phyloP scores from a whole-genome alignment of 768 basidiomycete species.

The Pulveroboletus sp. region DNA sequence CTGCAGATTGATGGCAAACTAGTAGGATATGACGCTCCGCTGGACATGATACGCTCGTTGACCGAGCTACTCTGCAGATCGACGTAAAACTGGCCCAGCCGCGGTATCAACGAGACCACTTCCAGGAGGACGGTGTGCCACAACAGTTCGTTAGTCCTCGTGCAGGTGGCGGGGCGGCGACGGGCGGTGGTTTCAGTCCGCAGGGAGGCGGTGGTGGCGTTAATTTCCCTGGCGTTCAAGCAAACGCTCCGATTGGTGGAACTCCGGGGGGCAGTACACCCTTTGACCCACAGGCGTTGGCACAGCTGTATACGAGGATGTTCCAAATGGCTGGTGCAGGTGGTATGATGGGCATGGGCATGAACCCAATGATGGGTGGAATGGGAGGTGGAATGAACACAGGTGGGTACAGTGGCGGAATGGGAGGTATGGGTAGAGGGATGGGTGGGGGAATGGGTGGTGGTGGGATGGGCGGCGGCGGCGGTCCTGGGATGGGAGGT shows the following conservation, averaged over 20 bases:
- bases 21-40: constrained; percentile 44
- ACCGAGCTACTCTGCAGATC: constrained; percentile 49
- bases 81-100: constrained; percentile 97
- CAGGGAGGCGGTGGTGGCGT: constrained; percentile 29
- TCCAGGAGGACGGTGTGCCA: constrained; percentile 41
- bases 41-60: background rate
- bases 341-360: constrained; percentile 41
- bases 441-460: constrained; percentile 40
- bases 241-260: constrained; percentile 22
- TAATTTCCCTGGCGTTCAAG: constrained; percentile 32
- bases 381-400: constrained; percentile 26
- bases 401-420: constrained; percentile 33
- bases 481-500: constrained; percentile 36
- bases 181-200: constrained; percentile 27
- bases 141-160: constrained; percentile 15
- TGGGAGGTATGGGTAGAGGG: constrained; percentile 38
- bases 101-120: constrained; percentile 69
- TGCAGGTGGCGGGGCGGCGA: constrained; percentile 8
- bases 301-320: constrained; percentile 93
- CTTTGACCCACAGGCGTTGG: constrained; percentile 91
- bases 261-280: constrained; percentile 48
- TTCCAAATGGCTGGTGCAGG: constrained; percentile 73
- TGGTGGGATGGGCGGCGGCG: constrained; percentile 34
- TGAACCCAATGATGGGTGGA: constrained; percentile 34
- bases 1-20: constrained; percentile 93